Base-by-base conservation (phyloP, 495 filamentous ascomycete genomes). In the Massariosphaeria phaeospora region DNA sequence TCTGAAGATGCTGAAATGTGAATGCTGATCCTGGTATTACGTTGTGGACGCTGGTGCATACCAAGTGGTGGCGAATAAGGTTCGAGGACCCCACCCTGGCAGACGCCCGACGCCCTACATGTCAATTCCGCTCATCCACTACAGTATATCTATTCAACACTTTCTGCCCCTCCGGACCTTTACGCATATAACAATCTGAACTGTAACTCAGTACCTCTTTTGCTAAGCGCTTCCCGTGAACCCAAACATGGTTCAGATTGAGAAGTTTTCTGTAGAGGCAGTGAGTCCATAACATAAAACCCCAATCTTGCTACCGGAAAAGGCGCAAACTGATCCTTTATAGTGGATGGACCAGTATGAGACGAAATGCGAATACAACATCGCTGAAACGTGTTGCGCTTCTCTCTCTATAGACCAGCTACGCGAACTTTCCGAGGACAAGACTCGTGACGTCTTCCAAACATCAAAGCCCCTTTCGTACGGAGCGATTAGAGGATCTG, bases 331-430 rank as follows among this genome's bases (percentile, higher is more conserved):
- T 39, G 35, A 39, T 21, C 18, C 20, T 20, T 23, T 43, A 11
- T 48, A 94, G 82, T 96, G 89, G 88, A 95, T 96, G 89, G 86
- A 93, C 75, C 72, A 78, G 46, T 83, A 90, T 68, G 88, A 96
- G 61, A 78, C 66, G 8, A 83, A 77, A 3, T 83, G 82, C 12
- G 84, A 85, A 25, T 79, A 89, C 67, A 94, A 95, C 66, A 79
- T 90, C 41, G 88, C 88, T 55, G 90, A 96, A 68, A 93, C 90
- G 1, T 96, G 90, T 69, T 84, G 79, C 36, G 83, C 85, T 12
- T 89, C 88, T 7, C 76, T 95, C 15, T 95, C 90, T 0, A 70
- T 95, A 35, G 74, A 85, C 27, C 80, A 91, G 21, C 78, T 95
- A 2, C 72, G 72, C 2, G 73, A 68, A 31, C 65, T 88, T 30